phyloP scores from a whole-genome alignment of 2,329 filamentous ascomycete species.

The Aspergillus fijiensis region DNA sequence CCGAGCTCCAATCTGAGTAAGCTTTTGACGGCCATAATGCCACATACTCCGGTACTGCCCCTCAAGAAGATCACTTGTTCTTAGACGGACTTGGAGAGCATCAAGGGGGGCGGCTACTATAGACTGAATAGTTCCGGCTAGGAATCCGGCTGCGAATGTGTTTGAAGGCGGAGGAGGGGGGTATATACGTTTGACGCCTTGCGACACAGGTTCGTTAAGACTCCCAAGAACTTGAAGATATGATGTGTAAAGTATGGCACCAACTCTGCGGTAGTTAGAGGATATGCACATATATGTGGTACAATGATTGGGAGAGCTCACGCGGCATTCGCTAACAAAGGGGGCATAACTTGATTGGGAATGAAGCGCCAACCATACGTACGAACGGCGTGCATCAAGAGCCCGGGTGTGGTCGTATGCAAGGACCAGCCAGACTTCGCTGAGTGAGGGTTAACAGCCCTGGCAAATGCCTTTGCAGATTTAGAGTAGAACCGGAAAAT shows the following conservation, averaged over 20 bases:
- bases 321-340: conserved; percentile 62
- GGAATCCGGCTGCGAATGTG: conserved; percentile 60
- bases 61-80: conserved; percentile 58
- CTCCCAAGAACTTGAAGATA: conserved; percentile 61
- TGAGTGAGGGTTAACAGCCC: conserved; percentile 60
- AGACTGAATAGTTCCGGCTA: conserved; percentile 61
- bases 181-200: conserved; percentile 58
- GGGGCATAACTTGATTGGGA: conserved; percentile 63
- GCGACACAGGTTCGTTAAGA: conserved; percentile 58
- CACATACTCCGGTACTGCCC: conserved; percentile 63
- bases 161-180: conserved; percentile 55
- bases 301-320: conserved; percentile 28
- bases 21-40: conserved; percentile 60
- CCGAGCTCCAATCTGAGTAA: conserved; percentile 58
- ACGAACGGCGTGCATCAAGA: conserved; percentile 60
- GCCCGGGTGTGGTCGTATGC: conserved; percentile 60
- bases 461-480: conserved; percentile 55
- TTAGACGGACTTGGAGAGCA: conserved; percentile 62
- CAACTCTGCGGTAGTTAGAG: conserved; percentile 45
- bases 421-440: conserved; percentile 55
- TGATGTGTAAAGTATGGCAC: conserved; percentile 62
- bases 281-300: neutral
- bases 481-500: conserved; percentile 1
- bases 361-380: conserved; percentile 65
- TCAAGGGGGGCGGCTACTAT: conserved; percentile 63